Base-by-base conservation (phyloP, 768 basidiomycete species). In the Candolleomyces eurysporus region DNA sequence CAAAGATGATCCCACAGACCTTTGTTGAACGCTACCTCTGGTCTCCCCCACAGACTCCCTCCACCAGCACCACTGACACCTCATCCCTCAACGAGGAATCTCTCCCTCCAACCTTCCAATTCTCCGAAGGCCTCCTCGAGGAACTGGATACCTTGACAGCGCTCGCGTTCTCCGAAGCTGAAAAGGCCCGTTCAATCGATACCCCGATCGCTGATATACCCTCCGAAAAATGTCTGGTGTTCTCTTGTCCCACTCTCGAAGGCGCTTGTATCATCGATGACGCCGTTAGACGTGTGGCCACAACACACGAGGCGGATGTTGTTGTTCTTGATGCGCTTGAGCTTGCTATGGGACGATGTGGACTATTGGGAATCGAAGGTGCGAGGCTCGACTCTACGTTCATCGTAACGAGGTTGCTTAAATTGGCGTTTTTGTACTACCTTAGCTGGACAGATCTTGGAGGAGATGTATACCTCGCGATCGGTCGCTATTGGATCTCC, bases 251-350 rank as follows among this genome's bases (percentile, higher is more conserved):
- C 13, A 48, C 57, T 22, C 31, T 36, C 8, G 58, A 55, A n/a
- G 60, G 59, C 22, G 48, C 55, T 22, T 53, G 48, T 9, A 57
- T 63, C 42, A 60, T 63, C 48, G 63, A 63, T 57, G 53, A 50
- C 13, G 50, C 57, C 32, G 50, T 65, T 26, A 57, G 56, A 52
- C 43, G 40, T 8, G 52, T 49, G 16, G 62, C 59, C 13, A n/a
- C 57, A 19, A 30, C 51, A 32, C 59, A 57, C 17, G 32, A 48
- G 30, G 62, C 62, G 11, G 60, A 61, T 59, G 55, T 66, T 31
- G 30, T 66, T 16, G 58, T 64, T 40, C 46, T 66, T 32, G 65
- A 66, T 54, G 61, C 65, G 16, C 51, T 66, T 8, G 61, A 66
- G 58, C 46, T 66, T 4, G 65, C 64, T 40, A 39, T 55, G 21